Base-by-base conservation (phyloP, 768 basidiomycete species). In the Auriscalpium microsporum region DNA sequence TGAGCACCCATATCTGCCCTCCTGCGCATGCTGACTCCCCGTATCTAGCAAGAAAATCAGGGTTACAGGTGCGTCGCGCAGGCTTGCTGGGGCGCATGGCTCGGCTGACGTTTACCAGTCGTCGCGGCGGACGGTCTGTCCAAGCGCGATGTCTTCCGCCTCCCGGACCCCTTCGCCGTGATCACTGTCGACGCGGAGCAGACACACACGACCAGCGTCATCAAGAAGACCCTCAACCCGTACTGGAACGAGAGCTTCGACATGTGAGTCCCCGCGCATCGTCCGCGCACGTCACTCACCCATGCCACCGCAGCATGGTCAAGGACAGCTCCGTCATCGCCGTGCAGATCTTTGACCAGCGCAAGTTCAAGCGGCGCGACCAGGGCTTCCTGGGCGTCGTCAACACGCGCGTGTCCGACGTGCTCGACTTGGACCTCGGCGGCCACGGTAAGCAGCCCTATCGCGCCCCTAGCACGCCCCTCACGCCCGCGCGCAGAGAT, bases 241-340 rank as follows among this genome's bases (percentile, higher is more conserved):
- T 94, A 95, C 71, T 96, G 94, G 94, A 95, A 92, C 67, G 95
- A 97, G 74, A 90, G 88, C 67, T 98, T 99, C 70, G 95, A 98
- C 67, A 87, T 99, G 94, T 95, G 58, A 65, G 87, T 68, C 17
- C 8, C 46, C 7, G 50, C 42, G 21, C 23, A 44, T 34, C 49
- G 23, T 45, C 34, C 56, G 19, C 16, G 5, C 40, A 37, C 23
- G 37, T 23, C 50, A 56, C 58, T 54, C 56, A 42, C 52, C 61
- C 36, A 56, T 2, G 11, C 10, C 36, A 36, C 56, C 46, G 23
- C 63, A 97, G 94, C 62, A 90, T 82, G 51, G 95, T 96, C 67
- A 95, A 94, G 70, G 96, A 99, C 63, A 92, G 90, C n/a, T 97
- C 94, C 16, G 90, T 98, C 48, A 82, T 99, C 56, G 92, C 93